Conservation (phyloP, 352 stramenopile genomes). For the Phytophthora capsici region DNA sequence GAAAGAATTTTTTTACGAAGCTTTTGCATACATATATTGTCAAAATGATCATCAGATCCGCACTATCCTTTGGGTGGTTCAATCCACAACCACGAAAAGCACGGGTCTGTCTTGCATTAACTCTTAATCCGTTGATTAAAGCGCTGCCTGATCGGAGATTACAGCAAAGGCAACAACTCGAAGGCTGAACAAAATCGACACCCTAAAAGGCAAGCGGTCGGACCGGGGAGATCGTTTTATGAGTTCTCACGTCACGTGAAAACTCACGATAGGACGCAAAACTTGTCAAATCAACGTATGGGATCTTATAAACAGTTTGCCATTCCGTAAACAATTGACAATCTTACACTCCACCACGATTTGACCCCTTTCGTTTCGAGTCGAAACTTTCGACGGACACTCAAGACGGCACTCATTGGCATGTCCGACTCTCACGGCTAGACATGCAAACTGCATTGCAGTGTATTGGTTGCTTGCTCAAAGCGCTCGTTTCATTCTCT, state of each 20-base stretch:
- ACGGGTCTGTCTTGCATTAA: too few species aligned
- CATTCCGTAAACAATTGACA: neutral
- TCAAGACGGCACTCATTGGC: neutral
- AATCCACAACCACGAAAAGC: too few species aligned
- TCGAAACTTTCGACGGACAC: neutral
- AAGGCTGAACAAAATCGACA: neutral
- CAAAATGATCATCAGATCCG: too few species aligned
- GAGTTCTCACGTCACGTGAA: conserved; percentile 1
- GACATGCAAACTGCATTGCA: neutral
- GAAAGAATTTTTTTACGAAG: too few species aligned
- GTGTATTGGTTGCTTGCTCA: conserved; percentile 13
- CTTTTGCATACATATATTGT: too few species aligned
- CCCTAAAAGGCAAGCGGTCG: neutral
- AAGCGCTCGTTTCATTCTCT: conserved; percentile 5
- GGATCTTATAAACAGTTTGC: conserved; percentile 6
- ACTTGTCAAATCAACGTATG: conserved; percentile 24
- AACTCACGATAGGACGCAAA: conserved; percentile 1
- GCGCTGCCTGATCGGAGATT: conserved; percentile 1
- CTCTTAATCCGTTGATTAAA: conserved; percentile 2
- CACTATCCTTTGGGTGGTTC: too few species aligned
- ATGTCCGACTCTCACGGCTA: conserved; percentile 3
- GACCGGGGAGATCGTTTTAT: neutral
- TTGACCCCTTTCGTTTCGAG: neutral
- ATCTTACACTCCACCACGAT: neutral
- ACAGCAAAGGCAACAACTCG: neutral